Base-by-base conservation (phyloP, 768 basidiomycete genomes). In the Termitomyces sp. region DNA sequence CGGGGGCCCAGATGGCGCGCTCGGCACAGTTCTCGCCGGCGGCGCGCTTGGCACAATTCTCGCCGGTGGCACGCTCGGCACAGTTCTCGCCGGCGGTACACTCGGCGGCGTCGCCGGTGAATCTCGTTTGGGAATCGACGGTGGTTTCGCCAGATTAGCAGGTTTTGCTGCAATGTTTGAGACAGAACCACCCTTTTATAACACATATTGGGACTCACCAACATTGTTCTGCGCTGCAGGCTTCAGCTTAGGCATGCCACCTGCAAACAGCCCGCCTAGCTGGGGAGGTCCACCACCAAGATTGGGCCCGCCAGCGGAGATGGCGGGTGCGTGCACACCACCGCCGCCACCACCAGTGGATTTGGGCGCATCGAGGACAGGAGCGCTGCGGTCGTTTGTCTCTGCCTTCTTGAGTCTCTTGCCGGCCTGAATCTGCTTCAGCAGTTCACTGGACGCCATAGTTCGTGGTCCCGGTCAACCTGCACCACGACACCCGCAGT, bases 241-340 rank as follows among this genome's bases (percentile, higher is more conserved):
- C 75, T 88, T 95, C 65, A 96, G 68, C 67, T 90, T 94, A 4
- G 94, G 94, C 76, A 96, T 85, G 1, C 94, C 94, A 16, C 91
- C 93, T 44, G 94, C 92, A 66, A 97, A 95, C 11, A 97, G 71
- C 2, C 83, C 86, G 32, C 84, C 94, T 4, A 95, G 74, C 68
- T 94, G 92, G 25, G 91, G 90, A 27, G 92, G 84, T 40, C 76
- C 63, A 28, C 63, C 62, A 62, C 63, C 61, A 35, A 58, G 23
- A 60, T 61, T 45, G 27, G 63, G 52, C 14, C 62, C 63, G 21
- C 71, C 60, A 57, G 68, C 45, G 10, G 69, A 19, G 39, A n/a
- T 63, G 12, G 64, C 63, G n/a, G 67, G 63, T 23, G 76, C 78
- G 34, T 75, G 73, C 16, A 73, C 74, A 3, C 78, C 77, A 34